phyloP scores from a whole-genome alignment of 768 basidiomycete genomes.

The Suillus subaureus region DNA sequence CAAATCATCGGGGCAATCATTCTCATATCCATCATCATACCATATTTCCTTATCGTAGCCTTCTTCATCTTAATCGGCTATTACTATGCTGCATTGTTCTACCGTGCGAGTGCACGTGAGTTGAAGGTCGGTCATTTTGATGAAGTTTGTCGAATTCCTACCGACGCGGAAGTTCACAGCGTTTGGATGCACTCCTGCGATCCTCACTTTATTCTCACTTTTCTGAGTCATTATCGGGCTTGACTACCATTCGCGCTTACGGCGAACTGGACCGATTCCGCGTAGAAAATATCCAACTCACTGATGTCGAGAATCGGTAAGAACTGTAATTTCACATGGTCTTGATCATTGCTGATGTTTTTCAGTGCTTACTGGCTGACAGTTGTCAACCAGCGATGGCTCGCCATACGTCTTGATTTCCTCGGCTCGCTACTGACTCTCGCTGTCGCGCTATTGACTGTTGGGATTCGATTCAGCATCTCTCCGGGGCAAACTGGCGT shows the following conservation, averaged over 20 bases:
- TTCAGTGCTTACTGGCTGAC: constrained; percentile 82
- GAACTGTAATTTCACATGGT: constrained; percentile 24
- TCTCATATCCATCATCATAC: constrained; percentile 73
- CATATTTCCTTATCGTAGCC: constrained; percentile 85
- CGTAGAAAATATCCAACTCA: constrained; percentile 68
- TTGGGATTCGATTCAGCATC: constrained; percentile 72
- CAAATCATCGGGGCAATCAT: constrained; percentile 76
- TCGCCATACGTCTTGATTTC: constrained; percentile 88
- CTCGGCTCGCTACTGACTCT: constrained; percentile 75
- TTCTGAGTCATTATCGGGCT: constrained; percentile 80
- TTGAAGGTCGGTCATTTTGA: constrained; percentile 57
- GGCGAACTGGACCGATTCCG: constrained; percentile 78
- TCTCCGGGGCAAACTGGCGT: constrained; percentile 81
- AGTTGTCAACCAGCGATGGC: constrained; percentile 85
- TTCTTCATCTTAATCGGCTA: constrained; percentile 62
- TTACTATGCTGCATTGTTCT: constrained; percentile 75
- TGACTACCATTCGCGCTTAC: constrained; percentile 88
- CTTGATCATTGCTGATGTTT: constrained; percentile 5
- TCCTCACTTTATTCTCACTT: background rate
- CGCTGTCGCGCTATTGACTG: constrained; percentile 76
- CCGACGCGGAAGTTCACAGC: background rate
- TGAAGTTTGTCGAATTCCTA: constrained; percentile 6
- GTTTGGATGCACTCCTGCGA: constrained; percentile 61
- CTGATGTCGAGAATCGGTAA: constrained; percentile 84
- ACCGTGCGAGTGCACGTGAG: constrained; percentile 84